Base-by-base conservation (phyloP, 2,329 filamentous ascomycete species). In the Colletotrichum sp. region DNA sequence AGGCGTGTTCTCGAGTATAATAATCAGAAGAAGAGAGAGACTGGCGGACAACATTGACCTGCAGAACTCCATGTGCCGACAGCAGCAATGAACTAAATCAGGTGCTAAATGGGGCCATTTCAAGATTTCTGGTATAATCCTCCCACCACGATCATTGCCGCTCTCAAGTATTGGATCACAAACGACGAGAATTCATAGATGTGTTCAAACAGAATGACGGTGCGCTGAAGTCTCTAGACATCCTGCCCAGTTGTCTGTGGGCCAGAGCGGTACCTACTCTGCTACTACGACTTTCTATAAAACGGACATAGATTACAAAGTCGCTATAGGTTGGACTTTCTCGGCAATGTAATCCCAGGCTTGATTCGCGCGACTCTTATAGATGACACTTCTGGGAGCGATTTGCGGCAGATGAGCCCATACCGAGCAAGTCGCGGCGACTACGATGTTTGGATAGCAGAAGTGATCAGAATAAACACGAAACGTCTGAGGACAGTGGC, bases 291-390 rank as follows among this genome's bases (percentile, higher is more conserved):
- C 15, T 18, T 18, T 39, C 36, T 18, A 6, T 10, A n/a, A n/a
- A 43, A 43, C 0, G 9, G 5, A 12, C 39, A 43, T 43, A 6
- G 3, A 43, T n/a, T 3, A 4, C 0, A 1, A n/a, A 43, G 39
- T n/a, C 0, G 9, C 5, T 4, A 4, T 3, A 1, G 1, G 1
- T n/a, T 43, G 8, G 1, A 6, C 39, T n/a, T 1, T 43, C 9
- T 43, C 39, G 0, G 3, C 0, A 3, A 43, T 43, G 39, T n/a
- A 43, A n/a, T 18, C 15, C 7, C 36, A 39, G 36, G 7, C 36
- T 39, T 39, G 7, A 18, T 0, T 39, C 36, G 36, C 1, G 2
- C 2, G 36, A 9, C 36, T 9, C 36, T 12, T 43, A 0, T 43
- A 0, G 39, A 0, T 10, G 39, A 4, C 39, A 48, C 18, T n/a